These are phyloP conservation scores for Cubamyces sp. DNA, from an alignment of 768 basidiomycete genomes.

Conservation along the genomic window DNA sequence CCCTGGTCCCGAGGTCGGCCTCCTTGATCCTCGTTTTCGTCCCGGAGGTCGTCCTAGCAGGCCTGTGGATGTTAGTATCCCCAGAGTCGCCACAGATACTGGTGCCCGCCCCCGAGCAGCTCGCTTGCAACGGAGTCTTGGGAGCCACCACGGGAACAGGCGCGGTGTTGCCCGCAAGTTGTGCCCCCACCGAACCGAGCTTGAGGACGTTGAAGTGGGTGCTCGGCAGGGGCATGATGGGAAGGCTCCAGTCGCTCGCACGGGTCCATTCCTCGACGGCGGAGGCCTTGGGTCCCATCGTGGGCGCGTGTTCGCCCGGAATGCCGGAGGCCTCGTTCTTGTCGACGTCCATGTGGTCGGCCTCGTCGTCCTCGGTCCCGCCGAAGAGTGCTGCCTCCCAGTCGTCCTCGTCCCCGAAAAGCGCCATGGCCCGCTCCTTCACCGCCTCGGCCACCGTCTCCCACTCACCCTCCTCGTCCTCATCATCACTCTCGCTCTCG, in stretches of 20 bases:
- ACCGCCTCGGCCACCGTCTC: background rate
- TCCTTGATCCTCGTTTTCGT: background rate
- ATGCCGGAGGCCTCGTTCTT: background rate
- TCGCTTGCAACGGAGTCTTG: too few relatives aligned
- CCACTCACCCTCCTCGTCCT: background rate
- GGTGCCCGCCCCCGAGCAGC: too few relatives aligned
- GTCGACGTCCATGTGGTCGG: slow-evolving; percentile 1
- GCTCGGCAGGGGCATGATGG: slow-evolving; percentile 5
- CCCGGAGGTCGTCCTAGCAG: too few relatives aligned
- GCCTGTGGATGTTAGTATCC: background rate
- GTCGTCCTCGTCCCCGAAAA: background rate
- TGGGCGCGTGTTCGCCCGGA: too few relatives aligned
- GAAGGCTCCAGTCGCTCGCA: background rate
- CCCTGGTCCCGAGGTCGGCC: background rate
- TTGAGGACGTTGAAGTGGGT: slow-evolving; percentile 1
- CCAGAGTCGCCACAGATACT: too few relatives aligned
- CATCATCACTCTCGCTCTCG: slow-evolving; percentile 1
- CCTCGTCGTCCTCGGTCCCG: slow-evolving; percentile 2
- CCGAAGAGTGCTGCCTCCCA: slow-evolving; percentile 10
- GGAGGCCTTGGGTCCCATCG: too few relatives aligned
- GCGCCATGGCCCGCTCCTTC: background rate
- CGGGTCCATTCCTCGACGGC: slow-evolving; percentile 1
- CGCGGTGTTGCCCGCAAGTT: too few relatives aligned
- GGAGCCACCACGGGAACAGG: too few relatives aligned
- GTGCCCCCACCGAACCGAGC: too few relatives aligned